Conservation (phyloP, 495 filamentous ascomycete species). For the Aeminium ludgeri region DNA sequence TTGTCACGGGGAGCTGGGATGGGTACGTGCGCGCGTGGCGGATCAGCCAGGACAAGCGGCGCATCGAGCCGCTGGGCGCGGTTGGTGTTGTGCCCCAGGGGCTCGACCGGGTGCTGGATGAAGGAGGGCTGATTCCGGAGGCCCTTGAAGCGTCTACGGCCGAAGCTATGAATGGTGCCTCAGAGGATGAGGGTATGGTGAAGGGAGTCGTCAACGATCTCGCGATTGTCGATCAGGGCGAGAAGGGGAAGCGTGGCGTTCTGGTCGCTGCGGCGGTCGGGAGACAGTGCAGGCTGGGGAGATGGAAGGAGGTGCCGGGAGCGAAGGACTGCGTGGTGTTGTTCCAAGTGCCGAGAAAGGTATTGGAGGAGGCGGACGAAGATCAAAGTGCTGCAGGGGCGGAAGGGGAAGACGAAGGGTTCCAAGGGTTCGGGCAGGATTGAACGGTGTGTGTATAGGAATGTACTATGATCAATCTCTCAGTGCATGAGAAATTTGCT, state of each 20-base stretch:
- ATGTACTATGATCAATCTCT: too few relatives aligned
- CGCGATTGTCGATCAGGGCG: slow-evolving; percentile 61
- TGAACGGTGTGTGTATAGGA: background rate
- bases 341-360: slow-evolving; percentile 47
- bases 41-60: slow-evolving; percentile 66
- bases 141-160: background rate
- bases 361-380: background rate
- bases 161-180: background rate
- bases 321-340: slow-evolving; percentile 65
- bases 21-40: slow-evolving; percentile 73
- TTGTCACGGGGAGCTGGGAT: slow-evolving; percentile 89
- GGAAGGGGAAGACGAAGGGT: background rate
- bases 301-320: slow-evolving; percentile 46
- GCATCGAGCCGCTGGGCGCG: slow-evolving; percentile 51
- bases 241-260: slow-evolving; percentile 50
- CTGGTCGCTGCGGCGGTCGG: slow-evolving; percentile 70
- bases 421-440: slow-evolving; percentile 1
- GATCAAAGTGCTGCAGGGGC: background rate
- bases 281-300: slow-evolving; percentile 67
- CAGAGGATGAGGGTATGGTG: background rate
- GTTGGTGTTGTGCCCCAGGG: slow-evolving; percentile 26
- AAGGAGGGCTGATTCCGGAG: slow-evolving; percentile 2
- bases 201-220: slow-evolving; percentile 73
- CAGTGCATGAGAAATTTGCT: too few relatives aligned
- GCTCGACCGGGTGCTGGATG: background rate